Evolutionary conservation across 2,329 filamentous ascomycete genomes (phyloP), one percentile per base, ranked within the genome.

Genomic region (Xylariaceae sp.): DNA sequence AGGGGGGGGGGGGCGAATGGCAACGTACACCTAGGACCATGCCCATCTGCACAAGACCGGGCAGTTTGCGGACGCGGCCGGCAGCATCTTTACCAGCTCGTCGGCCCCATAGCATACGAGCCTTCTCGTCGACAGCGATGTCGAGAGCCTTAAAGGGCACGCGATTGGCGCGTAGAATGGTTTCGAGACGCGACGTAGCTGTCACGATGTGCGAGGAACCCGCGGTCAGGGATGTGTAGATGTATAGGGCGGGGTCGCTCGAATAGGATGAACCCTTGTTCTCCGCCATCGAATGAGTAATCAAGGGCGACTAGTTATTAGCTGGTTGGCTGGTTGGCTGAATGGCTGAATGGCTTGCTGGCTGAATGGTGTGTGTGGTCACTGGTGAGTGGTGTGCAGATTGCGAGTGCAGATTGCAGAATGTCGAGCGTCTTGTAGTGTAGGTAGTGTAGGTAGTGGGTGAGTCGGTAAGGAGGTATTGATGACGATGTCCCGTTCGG

Each of bases 161-260:
- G 64, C 88, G 88, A 78, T 97, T 96, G 60, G 91, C 91, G 68
- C 90, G 92, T 57, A 99, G 81, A 67, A 99, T 97, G 9, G 91
- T 96, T 74, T 99, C 92, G 63, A 99, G 84, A 47, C 94, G 88
- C 52, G 91, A 95, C 1, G 94, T 97, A 30, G 91, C 94, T 41
- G 94, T 97, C 67, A 97, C 86, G 70, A 97, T 96, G 72, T 96
- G 91, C 29, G 91, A 95, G 41, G 91, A 96, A 61, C 94, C 94
- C 56, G 94, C 89, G 26, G 94, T 97, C 53, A 99, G 80, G 51
- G 92, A 97, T 57, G 94, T 97, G 76, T 95, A 96, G 65, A 99
- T 87, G 76, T 94, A 99, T 59, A 99, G 84, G 31, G 86, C 79
- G 47, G 86, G 81, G 70, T 89, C 86, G 62, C 76, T 78, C 62